Conservation (phyloP, 2,329 filamentous ascomycete species). For the Corynespora cassiicola region DNA sequence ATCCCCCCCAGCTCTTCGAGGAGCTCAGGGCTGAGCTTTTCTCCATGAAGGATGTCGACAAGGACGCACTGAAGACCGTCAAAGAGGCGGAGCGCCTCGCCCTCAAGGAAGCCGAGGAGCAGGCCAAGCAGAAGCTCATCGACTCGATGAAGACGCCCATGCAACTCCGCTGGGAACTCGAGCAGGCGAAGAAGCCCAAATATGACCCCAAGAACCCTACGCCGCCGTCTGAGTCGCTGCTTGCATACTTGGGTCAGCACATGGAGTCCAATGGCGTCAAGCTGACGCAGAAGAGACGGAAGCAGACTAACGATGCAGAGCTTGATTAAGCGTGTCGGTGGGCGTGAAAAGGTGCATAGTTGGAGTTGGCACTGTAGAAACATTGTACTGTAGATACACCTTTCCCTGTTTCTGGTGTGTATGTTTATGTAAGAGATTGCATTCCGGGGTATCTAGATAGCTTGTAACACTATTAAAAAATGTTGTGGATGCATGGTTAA, state of each 20-base stretch:
- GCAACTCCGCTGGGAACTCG: conserved; percentile 40
- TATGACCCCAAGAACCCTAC: conserved; percentile 22
- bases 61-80: too few species aligned
- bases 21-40: too few species aligned
- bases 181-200: conserved; percentile 30
- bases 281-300: conserved; percentile 15
- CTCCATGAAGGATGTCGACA: too few species aligned
- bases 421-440: conserved; percentile 8
- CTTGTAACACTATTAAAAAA: conserved; percentile 2
- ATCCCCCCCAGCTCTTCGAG: too few species aligned
- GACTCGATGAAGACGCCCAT: conserved; percentile 42
- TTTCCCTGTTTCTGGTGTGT: conserved; percentile 15
- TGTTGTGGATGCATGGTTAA: too few species aligned
- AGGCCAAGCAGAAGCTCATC: conserved; percentile 17
- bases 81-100: not conserved
- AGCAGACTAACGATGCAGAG: conserved; percentile 3
- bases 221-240: conserved; percentile 41
- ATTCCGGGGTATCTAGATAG: conserved; percentile 12
- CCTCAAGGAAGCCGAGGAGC: conserved; percentile 41
- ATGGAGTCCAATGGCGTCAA: conserved; percentile 38
- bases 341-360: conserved; percentile 19
- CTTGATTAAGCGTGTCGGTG: conserved; percentile 5
- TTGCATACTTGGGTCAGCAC: conserved; percentile 51
- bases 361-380: conserved; percentile 10
- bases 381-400: conserved; percentile 36